phyloP scores from a whole-genome alignment of 495 filamentous ascomycete genomes.

The Venustampulla echinocandica region DNA sequence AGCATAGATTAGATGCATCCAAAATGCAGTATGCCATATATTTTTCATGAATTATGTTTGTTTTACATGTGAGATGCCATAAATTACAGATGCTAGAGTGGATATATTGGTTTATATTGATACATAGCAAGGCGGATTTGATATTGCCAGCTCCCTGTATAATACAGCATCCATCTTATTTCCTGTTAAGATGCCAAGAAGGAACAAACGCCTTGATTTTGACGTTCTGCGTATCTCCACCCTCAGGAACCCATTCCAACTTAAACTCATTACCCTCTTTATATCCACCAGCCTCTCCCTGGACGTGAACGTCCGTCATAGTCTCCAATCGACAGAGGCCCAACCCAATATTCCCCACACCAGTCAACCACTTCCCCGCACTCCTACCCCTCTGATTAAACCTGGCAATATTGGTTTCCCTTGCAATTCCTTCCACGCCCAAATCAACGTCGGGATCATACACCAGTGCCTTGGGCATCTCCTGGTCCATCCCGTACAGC shows the following conservation, averaged over 20 bases:
- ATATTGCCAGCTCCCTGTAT: too few species aligned
- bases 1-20: too few species aligned
- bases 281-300: slow-evolving; percentile 30
- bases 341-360: slow-evolving; percentile 77
- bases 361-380: slow-evolving; percentile 66
- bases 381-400: slow-evolving; percentile 49
- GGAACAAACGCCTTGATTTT: slow-evolving; percentile 83
- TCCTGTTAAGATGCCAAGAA: slow-evolving; percentile 45
- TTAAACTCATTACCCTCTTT: slow-evolving; percentile 40
- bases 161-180: too few species aligned
- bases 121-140: too few species aligned
- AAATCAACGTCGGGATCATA: slow-evolving; percentile 38
- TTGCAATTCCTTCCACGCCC: slow-evolving; percentile 13
- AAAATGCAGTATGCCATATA: too few species aligned
- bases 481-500: slow-evolving; percentile 45
- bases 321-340: slow-evolving; percentile 81
- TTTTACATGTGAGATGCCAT: too few species aligned
- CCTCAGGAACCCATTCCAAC: slow-evolving; percentile 28
- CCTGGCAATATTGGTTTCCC: slow-evolving; percentile 32
- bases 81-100: too few species aligned
- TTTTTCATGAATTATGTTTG: too few species aligned
- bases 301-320: slow-evolving; percentile 61
- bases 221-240: slow-evolving; percentile 29
- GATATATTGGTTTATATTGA: too few species aligned
- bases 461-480: slow-evolving; percentile 28